These are phyloP conservation scores for Viola pubescens DNA, from an alignment of 441 rosid species.

Conservation along the genomic window DNA sequence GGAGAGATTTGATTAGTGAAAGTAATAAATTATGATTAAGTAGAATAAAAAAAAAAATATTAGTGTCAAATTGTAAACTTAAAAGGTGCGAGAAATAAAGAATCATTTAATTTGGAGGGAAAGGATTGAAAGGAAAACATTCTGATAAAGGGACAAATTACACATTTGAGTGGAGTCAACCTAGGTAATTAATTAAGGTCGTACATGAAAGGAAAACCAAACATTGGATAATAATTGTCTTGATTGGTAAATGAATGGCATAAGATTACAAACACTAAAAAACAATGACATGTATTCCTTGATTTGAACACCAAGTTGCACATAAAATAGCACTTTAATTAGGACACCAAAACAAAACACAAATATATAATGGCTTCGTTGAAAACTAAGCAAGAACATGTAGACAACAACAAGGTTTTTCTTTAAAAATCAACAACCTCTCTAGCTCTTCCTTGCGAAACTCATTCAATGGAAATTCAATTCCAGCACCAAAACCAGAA, in stretches of 20 bases:
- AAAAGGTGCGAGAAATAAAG: too few species aligned
- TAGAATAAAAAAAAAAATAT: too few species aligned
- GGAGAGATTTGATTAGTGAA: too few species aligned
- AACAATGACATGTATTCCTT: constrained; percentile 17
- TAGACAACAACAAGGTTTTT: constrained; percentile 5
- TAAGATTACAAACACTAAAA: background rate
- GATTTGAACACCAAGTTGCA: constrained; percentile 15
- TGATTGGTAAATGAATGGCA: background rate
- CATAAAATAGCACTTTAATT: constrained; percentile 18
- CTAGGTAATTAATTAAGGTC: background rate
- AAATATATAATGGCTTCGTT: constrained; percentile 10
- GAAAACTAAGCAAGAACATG: constrained; percentile 17
- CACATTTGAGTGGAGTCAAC: constrained; percentile 15
- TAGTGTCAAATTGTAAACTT: too few species aligned
- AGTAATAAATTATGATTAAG: too few species aligned
- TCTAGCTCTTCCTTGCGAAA: background rate
- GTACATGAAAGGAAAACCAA: background rate
- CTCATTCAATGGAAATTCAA: constrained; percentile 40
- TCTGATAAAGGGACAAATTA: background rate
- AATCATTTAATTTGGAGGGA: too few species aligned
- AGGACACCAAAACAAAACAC: constrained; percentile 6
- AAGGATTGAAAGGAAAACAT: background rate
- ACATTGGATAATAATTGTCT: too few species aligned
- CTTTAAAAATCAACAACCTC: background rate
- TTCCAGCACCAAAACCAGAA: constrained; percentile 35